phyloP scores from a whole-genome alignment of 164 flowering plant species.

The Vitis cinerea region DNA sequence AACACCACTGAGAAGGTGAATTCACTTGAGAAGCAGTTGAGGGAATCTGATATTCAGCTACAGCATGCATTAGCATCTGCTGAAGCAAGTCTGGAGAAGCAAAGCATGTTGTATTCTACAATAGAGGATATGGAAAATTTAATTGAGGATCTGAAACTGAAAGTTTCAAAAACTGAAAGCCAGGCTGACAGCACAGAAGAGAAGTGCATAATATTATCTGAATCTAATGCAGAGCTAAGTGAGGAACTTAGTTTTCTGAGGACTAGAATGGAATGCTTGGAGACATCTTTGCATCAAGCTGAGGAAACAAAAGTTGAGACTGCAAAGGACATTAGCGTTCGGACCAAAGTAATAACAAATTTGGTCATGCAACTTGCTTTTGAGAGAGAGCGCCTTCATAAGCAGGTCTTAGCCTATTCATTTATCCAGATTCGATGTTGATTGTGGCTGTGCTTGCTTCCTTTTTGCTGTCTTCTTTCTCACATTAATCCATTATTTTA shows the following conservation, averaged over 20 bases:
- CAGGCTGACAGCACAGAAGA: constrained; percentile 58
- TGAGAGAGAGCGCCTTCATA: constrained; percentile 85
- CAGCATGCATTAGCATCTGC: constrained; percentile 54
- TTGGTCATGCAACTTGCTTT: constrained; percentile 66
- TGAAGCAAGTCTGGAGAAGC: constrained; percentile 70
- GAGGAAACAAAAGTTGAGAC: constrained; percentile 57
- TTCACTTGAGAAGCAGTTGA: constrained; percentile 45
- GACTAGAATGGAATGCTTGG: constrained; percentile 49
- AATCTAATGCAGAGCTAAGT: constrained; percentile 46
- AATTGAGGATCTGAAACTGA: constrained; percentile 53
- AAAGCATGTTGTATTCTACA: constrained; percentile 49
- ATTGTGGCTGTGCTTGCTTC: not conserved
- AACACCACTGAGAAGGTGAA: constrained; percentile 27
- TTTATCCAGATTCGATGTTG: not conserved
- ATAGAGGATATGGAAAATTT: constrained; percentile 62
- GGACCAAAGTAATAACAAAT: constrained; percentile 61
- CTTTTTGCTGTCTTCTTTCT: not conserved
- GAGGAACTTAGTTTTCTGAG: constrained; percentile 49
- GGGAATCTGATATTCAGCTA: constrained; percentile 40
- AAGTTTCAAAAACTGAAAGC: constrained; percentile 49
- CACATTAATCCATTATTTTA: no score
- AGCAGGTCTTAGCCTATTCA: constrained; percentile 52
- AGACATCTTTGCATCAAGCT: constrained; percentile 60
- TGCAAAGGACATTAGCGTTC: constrained; percentile 55
- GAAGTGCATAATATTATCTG: constrained; percentile 51